Base-by-base conservation (phyloP, 805 yeast genomes). In the Ogataea ramenticola region DNA sequence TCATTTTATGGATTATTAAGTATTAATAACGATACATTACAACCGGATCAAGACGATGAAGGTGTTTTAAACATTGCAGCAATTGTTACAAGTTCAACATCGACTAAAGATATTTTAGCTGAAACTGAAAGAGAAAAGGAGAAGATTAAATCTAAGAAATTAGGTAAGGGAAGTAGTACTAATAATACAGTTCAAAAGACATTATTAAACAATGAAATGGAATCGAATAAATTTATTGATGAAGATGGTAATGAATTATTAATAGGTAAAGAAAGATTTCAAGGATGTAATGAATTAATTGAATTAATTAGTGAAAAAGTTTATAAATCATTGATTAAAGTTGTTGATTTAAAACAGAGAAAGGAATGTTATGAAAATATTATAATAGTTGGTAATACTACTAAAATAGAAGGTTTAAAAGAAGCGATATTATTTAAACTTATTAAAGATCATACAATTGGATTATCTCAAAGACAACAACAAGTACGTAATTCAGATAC, bases 211-310 rank as follows among this genome's bases (percentile, higher is more conserved):
- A 69, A 75, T 33, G 91, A 87, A 56, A 61, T 82, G 46, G 91
- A 85, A 53, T 72, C 67, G n/a, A 90, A 89, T 61, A 60, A 71
- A 7, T 91, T 90, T 57, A 58, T 68, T 27, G 95, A 86, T 62
- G 55, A 62, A 4, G 55, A 55, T n/a, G 84, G 86, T 4, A 67
- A 73, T 40, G 66, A 66, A 43, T 58, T 85, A n/a, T 67, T 68
- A 8, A 79, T 91, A n/a, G 98, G 98, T 2, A 85, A 81, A 47
- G 96, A 89, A 66, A 72, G 98, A 54, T 91, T 91, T 63, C 82
- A 77, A 58, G 98, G 97, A 1, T 68, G 84, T 32, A 79, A 74
- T 39, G 70, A 65, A 20, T 70, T 91, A 43, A 71, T 91, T 30
- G 68, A 64, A 4, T 56, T 58, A 20, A 70, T 91, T 19, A 72